Evolutionary conservation across 2,329 filamentous ascomycete species (phyloP), one percentile per base, ranked within the genome.

Genomic region (Apiospora saccharicola): DNA sequence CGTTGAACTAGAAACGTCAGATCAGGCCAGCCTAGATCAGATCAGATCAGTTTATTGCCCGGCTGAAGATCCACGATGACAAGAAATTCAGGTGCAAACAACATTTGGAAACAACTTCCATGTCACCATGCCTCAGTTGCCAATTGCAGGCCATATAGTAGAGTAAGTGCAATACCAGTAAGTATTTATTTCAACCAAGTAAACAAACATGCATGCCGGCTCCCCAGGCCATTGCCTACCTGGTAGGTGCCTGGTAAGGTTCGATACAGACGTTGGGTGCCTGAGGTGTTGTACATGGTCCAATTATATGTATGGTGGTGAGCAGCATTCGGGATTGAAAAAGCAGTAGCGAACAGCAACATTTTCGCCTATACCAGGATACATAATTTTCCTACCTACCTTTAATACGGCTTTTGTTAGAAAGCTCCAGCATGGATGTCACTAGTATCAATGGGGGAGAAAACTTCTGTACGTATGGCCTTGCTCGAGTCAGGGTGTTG

Each of bases 301-400:
- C 34, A 41, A 41, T 41, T 10, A 41, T 64, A 64, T 64, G 19
- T 64, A 64, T 64, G 19, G 57, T 34, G 57, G 57, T 64, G 57
- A 64, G 57, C 57, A 37, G 19, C 30, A 64, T 34, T 12, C 26
- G 49, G 49, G 26, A 53, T 30, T 6, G 30, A 12, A n/a, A 64
- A 13, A 37, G 30, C 51, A 57, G 26, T 14, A 34, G 30, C 26
- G 8, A 61, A 19, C 19, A 22, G 5, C 53, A 61, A 34, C n/a
- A 34, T 3, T 64, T 64, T 64, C 57, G 41, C 57, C 16, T 22
- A n/a, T 64, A 41, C 57, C 57, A 24, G n/a, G 2, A 14, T 64
- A 64, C 30, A 4, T 24, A 19, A 24, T 53, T 3, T 61, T 4
- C 34, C 8, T 22, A 34, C 5, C 53, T 41, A 41, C 37, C 10